A percentile compares a stretch with the other conserved stretches of the same genome.
These are phyloP conservation scores for Myxozyma melibiosi DNA, from an alignment of 805 yeast genomes.

Conservation along the genomic window DNA sequence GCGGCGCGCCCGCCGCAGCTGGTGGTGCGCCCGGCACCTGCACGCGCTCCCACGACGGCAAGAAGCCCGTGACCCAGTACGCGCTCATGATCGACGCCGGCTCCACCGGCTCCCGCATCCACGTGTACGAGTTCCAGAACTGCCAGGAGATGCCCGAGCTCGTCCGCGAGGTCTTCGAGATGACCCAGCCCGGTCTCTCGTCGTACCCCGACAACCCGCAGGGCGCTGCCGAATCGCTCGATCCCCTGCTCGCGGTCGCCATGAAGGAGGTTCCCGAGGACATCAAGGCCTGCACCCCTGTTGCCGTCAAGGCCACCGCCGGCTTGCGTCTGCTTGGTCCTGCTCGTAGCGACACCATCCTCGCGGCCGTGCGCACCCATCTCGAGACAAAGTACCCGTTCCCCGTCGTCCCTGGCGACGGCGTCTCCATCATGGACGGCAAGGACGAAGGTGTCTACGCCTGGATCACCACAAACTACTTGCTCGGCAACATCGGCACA, in stretches of 20 bases:
- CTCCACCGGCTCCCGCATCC: constrained; percentile 94
- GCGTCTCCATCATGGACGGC: constrained; percentile 92
- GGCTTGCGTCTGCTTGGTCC: constrained; percentile 87
- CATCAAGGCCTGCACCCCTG: constrained; percentile 79
- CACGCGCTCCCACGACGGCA: constrained; percentile 44
- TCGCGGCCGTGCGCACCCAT: constrained; percentile 74
- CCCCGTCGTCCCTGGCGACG: constrained; percentile 84
- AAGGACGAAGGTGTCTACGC: constrained; percentile 98
- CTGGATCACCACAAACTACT: constrained; percentile 94
- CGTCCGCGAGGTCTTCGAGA: constrained; percentile 76
- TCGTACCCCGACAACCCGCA: constrained; percentile 74
- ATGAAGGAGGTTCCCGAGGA: constrained; percentile 72
- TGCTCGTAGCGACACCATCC: constrained; percentile 67
- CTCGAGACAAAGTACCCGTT: constrained; percentile 84
- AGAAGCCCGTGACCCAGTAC: constrained; percentile 54
- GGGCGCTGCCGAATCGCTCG: constrained; percentile 90
- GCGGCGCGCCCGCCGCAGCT: not conserved
- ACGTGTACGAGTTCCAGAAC: constrained; percentile 86
- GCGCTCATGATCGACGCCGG: constrained; percentile 98
- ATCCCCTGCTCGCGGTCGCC: constrained; percentile 77
- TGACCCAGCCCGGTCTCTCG: constrained; percentile 91
- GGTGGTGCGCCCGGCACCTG: constrained; percentile 34
- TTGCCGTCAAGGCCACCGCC: constrained; percentile 97
- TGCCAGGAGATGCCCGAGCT: constrained; percentile 83
- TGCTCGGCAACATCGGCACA: constrained; percentile 91